phyloP scores from a whole-genome alignment of 148 eudicot species.

The Salicornia ramosissima region DNA sequence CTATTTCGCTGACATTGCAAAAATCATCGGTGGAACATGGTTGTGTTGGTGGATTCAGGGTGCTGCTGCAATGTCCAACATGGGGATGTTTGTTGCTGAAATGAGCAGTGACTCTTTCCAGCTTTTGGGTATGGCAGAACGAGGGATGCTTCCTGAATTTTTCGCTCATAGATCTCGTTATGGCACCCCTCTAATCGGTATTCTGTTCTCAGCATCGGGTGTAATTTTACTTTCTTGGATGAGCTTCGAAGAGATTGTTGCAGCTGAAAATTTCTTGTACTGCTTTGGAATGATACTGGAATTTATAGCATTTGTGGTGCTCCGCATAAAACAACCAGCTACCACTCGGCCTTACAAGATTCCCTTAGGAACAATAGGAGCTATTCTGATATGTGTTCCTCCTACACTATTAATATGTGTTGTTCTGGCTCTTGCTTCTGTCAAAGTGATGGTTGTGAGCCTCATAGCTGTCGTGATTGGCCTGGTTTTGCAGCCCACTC shows the following conservation, averaged over 20 bases:
- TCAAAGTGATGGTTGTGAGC: conserved; percentile 52
- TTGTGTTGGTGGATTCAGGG: conserved; percentile 67
- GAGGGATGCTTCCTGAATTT: conserved; percentile 46
- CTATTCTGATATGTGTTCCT: conserved; percentile 44
- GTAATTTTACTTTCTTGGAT: conserved; percentile 61
- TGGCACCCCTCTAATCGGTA: conserved; percentile 56
- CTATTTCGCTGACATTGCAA: conserved; percentile 58
- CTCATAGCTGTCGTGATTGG: conserved; percentile 47
- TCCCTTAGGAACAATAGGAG: conserved; percentile 49
- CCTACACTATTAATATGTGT: conserved; percentile 53
- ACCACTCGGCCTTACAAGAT: conserved; percentile 50
- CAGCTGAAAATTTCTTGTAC: conserved; percentile 62
- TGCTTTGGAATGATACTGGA: conserved; percentile 68
- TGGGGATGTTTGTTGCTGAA: conserved; percentile 76
- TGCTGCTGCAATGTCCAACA: conserved; percentile 66
- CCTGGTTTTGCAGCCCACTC: conserved; percentile 48
- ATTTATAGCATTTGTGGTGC: conserved; percentile 39
- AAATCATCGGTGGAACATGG: conserved; percentile 57
- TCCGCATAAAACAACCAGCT: conserved; percentile 38
- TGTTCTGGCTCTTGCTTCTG: conserved; percentile 47
- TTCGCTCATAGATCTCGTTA: conserved; percentile 48
- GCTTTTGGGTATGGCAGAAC: conserved; percentile 47
- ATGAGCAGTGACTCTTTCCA: conserved; percentile 54
- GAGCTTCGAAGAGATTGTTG: conserved; percentile 59
- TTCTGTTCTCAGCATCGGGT: conserved; percentile 56